These are phyloP conservation scores for Gracilaria domingensis DNA, from an alignment of 23 red algal genomes.

Conservation along the genomic window DNA sequence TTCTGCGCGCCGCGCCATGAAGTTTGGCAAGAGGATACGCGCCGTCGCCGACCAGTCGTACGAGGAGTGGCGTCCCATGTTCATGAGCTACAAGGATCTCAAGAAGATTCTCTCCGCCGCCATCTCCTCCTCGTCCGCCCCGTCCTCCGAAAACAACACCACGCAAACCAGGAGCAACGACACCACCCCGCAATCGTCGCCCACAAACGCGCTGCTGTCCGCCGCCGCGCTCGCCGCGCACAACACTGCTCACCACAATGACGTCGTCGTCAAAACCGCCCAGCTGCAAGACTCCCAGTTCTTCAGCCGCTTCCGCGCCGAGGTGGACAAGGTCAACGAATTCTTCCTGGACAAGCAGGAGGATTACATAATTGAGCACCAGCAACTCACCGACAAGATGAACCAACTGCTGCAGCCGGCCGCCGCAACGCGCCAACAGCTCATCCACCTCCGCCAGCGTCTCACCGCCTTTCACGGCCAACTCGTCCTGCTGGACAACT, in stretches of 20 bases:
- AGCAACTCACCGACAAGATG: conserved; percentile 53
- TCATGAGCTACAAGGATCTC: conserved; percentile 94
- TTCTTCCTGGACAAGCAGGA: conserved; percentile 98
- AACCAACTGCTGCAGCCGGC: conserved; percentile 44
- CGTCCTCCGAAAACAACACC: neutral
- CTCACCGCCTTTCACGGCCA: conserved; percentile 87
- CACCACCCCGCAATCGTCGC: neutral
- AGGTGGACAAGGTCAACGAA: conserved; percentile 98
- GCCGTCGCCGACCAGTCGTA: conserved; percentile 72
- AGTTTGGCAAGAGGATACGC: conserved; percentile 95
- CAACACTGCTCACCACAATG: conserved; percentile 10
- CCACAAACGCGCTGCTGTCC: neutral
- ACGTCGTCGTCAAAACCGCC: conserved; percentile 17
- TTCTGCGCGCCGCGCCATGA: conserved; percentile 65
- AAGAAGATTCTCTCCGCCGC: conserved; percentile 66
- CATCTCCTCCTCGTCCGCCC: neutral
- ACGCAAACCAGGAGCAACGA: conserved; percentile 30
- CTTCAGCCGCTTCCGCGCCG: conserved; percentile 68
- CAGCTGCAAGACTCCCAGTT: conserved; percentile 56
- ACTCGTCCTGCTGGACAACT: conserved; percentile 85
- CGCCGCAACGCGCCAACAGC: conserved; percentile 34
- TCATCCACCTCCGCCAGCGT: conserved; percentile 55
- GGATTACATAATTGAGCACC: conserved; percentile 88
- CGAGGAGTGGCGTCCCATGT: conserved; percentile 83
- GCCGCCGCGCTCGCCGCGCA: neutral